Base-by-base conservation (phyloP, 441 rosid genomes). In the Populus hybrid region DNA sequence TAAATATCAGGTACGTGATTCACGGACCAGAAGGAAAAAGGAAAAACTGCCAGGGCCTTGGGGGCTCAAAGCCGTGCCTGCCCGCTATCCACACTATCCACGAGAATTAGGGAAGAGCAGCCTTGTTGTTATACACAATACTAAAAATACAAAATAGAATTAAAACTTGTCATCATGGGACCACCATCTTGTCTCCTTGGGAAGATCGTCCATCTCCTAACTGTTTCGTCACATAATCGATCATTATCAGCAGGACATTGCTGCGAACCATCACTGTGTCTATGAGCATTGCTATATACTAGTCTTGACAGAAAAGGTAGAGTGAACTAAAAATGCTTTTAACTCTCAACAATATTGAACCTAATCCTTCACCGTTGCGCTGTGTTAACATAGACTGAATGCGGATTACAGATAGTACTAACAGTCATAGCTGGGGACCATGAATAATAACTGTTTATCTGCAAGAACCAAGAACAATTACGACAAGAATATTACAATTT, bases 381-480 rank as follows among this genome's bases (percentile, higher is more conserved):
- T 95, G 32, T 98, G 94, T n/a, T 75, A 95, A 89, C 98, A 95
- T 95, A 79, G 98, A 95, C 81, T 94, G 95, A 85, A 95, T 95
- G 85, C 98, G 92, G 83, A 95, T n/a, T 93, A 82, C 99, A 94
- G 84, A 95, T 85, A 26, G 98, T 94, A 85, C 97, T 91, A 68
- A 93, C 95, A 4, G 97, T 92, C 98, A 95, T 94, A 18, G 99
- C 99, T 0, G 99, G 97, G 5, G 99, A 94, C 98, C 98, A 95
- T 30, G 98, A 95, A 87, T 95, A 98, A 75, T 95, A 92, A 83
- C 91, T n/a, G 79, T 77, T 92, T 93, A 86, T 95, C 99, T 93
- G 83, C 77, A 75, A 38, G 32, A 16, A 63, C 34, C 59, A 73
- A 78, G 8, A 57, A 67, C n/a, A 67, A 24, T n/a, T n/a, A 42